These are phyloP conservation scores for Umbelopsis sp. DNA, from an alignment of 192 early-diverging fungal species.

Conservation along the genomic window DNA sequence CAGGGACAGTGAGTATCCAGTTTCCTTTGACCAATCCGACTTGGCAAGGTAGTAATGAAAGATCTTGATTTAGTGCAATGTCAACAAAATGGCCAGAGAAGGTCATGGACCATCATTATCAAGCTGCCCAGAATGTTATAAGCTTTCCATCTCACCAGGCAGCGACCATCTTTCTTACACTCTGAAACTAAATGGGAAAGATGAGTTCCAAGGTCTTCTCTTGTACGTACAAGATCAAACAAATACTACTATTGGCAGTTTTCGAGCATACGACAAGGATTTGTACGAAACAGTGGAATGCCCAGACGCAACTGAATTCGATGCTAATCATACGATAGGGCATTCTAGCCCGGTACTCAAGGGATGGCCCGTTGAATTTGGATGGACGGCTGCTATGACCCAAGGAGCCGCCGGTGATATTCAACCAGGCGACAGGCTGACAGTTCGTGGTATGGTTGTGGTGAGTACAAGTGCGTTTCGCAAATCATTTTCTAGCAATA, in stretches of 20 bases:
- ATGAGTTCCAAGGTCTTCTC: constrained; percentile 21
- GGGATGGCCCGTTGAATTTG: constrained; percentile 10
- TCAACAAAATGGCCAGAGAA: constrained; percentile 9
- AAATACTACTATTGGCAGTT: constrained; percentile 18
- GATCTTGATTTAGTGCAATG: constrained; percentile 14
- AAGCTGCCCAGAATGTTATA: constrained; percentile 16
- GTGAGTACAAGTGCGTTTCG: background rate
- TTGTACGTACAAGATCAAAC: constrained; percentile 21
- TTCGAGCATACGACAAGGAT: background rate
- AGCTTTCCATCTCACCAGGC: background rate
- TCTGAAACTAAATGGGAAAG: constrained; percentile 6
- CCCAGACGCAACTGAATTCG: constrained; percentile 7
- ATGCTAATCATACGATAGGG: constrained; percentile 6
- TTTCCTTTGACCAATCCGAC: too few relatives aligned
- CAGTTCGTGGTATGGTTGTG: constrained; percentile 26
- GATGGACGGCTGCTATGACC: background rate
- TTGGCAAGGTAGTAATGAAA: background rate
- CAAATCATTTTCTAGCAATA: background rate
- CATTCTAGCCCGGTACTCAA: constrained; percentile 15
- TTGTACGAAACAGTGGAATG: constrained; percentile 16
- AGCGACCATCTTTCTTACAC: background rate
- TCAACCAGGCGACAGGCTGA: background rate
- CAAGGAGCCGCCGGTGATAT: background rate
- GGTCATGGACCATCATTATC: constrained; percentile 27
- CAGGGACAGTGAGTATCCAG: background rate